Base-by-base conservation (phyloP, 2,329 filamentous ascomycete species). In the Dendryphion nanum region DNA sequence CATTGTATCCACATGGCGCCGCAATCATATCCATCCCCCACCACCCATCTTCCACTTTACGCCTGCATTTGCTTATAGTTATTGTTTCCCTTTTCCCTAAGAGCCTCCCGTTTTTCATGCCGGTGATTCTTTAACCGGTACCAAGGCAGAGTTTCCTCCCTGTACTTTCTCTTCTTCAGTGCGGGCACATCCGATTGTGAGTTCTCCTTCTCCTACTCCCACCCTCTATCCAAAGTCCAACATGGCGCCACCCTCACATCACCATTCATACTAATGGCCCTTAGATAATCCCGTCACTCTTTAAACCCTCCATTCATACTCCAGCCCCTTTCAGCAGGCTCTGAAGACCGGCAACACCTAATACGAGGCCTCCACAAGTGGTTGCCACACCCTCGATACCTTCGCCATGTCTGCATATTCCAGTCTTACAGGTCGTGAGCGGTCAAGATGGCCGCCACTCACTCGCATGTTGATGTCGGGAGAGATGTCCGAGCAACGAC, bases 391-490 rank as follows among this genome's bases (percentile, higher is more conserved):
- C 29, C 33, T 31, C 18, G 12, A 38, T 35, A 31, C 36, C 24
- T 28, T 37, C 39, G 45, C 42, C 48, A 64, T 66, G 61, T 59
- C 44, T 12, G 35, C 40, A 37, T 61, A 53, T 44, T 52, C 51
- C 40, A 57, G 57, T 47, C 58, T 69, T 21, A 62, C 64, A 32
- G 66, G 66, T 39, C 60, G 61, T 44, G 86, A 91, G 70, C 75
- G 87, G 59, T 81, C 85, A 62, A 78, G 86, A 83, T 89, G 85
- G 82, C 86, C 87, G 45, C 86, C 86, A 13, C 75, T 93, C 38
- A 88, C 85, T 44, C 80, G 86, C 48, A 88, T 91, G 83, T 71
- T 93, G 61, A 77, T 90, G 63, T 89, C 86, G 39, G 86, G 86
- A 34, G 85, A 89, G 70, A 85, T 90, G 79, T 87, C 82, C 38